Evolutionary conservation across 2,329 filamentous ascomycete genomes (phyloP).

Genomic region (Pyrenochaeta sp.): DNA sequence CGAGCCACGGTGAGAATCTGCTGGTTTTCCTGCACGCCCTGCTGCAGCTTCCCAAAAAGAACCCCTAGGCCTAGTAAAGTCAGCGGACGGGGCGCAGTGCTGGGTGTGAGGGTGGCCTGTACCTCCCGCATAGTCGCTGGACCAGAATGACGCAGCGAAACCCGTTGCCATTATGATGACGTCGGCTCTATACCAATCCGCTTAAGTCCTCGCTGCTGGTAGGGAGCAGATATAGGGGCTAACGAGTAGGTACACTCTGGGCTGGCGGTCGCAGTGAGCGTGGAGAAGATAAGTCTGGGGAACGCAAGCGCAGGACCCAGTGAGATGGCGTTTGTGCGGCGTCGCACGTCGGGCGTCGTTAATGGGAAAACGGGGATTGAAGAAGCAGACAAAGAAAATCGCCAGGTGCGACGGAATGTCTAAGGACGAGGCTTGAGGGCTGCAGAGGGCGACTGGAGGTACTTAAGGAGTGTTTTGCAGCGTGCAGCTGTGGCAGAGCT

Average conservation of each 20-base stretch:
- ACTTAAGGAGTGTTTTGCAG: constrained; percentile 25
- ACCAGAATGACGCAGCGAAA: constrained; percentile 98
- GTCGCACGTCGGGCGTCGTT: constrained; percentile 3
- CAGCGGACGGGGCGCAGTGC: constrained; percentile 22
- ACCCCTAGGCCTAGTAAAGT: constrained; percentile 77
- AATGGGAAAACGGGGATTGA: constrained; percentile 17
- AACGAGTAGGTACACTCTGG: constrained; percentile 15
- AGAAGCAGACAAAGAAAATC: constrained; percentile 3
- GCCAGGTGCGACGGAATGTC: constrained; percentile 12
- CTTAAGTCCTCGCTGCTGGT: constrained; percentile 22
- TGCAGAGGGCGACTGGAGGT: constrained; percentile 1
- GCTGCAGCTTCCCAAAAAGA: constrained; percentile 94
- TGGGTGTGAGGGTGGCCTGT: constrained; percentile 57
- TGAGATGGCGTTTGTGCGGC: constrained; percentile 22
- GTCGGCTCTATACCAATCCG: constrained; percentile 14
- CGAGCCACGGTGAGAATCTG: constrained; percentile 91
- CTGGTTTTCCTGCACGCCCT: constrained; percentile 93
- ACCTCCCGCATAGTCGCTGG: constrained; percentile 95
- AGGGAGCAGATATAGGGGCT: not conserved
- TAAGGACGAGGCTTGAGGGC: constrained; percentile 6
- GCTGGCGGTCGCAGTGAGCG: constrained; percentile 33
- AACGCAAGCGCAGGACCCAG: constrained; percentile 29
- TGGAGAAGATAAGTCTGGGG: constrained; percentile 38
- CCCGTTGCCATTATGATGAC: constrained; percentile 52
- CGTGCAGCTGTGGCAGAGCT: constrained; percentile 26